Percentiles rank a stretch among this genome's conserved stretches.
These are phyloP conservation scores for Dorcoceras hygrometricum DNA, from an alignment of 257 asterid species.

Conservation along the genomic window DNA sequence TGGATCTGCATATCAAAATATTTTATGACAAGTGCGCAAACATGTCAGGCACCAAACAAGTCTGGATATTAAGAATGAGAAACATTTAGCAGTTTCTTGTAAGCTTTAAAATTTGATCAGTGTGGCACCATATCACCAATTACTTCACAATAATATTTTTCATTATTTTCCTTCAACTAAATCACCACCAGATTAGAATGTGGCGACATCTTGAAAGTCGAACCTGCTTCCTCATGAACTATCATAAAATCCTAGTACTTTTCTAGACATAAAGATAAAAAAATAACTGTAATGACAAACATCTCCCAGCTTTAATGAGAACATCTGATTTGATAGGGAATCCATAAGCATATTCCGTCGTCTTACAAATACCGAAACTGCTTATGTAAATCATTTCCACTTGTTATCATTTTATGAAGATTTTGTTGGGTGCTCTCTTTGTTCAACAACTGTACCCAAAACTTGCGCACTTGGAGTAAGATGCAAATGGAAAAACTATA, in stretches of 20 bases:
- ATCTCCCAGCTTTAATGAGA: not conserved
- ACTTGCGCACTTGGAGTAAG: too few relatives aligned
- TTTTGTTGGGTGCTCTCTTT: not conserved
- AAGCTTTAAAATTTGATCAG: slow-evolving; percentile 1
- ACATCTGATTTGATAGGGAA: not conserved
- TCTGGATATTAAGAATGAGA: not conserved
- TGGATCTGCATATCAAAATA: slow-evolving; percentile 57
- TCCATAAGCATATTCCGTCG: not conserved
- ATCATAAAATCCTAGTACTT: not conserved
- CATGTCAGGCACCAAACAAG: not conserved
- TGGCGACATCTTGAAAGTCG: not conserved
- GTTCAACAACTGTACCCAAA: not conserved
- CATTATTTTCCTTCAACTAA: not conserved
- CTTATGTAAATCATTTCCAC: not conserved
- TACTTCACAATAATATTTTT: not conserved
- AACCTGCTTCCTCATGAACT: not conserved
- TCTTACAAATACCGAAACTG: not conserved
- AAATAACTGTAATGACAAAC: not conserved
- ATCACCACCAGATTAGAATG: not conserved
- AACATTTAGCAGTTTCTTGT: not conserved
- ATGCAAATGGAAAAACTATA: not conserved
- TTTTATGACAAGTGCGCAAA: not conserved
- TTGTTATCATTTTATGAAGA: not conserved
- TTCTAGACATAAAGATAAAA: not conserved
- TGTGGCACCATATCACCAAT: slow-evolving; percentile 15